A percentile compares a stretch with the other conserved stretches of the same genome.
These are phyloP conservation scores for Dactylellina sp. DNA, from an alignment of 2,329 filamentous ascomycete species.

Conservation along the genomic window DNA sequence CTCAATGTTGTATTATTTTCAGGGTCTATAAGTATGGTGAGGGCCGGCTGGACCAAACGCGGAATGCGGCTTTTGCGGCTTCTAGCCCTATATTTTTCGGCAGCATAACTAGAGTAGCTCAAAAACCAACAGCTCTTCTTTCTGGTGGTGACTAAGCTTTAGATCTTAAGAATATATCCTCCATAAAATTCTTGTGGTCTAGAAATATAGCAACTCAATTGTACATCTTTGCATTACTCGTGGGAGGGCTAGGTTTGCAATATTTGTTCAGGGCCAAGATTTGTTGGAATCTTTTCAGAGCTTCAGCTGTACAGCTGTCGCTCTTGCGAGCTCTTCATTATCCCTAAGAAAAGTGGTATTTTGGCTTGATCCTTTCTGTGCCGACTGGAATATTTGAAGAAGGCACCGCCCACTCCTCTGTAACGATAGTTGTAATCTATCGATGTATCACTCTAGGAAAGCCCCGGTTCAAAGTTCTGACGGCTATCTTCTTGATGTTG, in stretches of 20 bases:
- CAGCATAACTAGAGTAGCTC: slow-evolving; percentile 15
- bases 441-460: no score
- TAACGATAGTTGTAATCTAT: no score
- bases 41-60: no score
- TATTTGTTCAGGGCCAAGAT: not conserved
- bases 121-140: not conserved
- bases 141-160: slow-evolving; percentile 8
- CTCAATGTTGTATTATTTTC: not conserved
- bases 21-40: no score
- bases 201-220: not conserved
- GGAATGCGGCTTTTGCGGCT: no score
- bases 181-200: not conserved
- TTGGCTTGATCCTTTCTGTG: no score
- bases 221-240: not conserved
- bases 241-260: not conserved
- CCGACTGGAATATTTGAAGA: no score
- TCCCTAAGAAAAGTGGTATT: not conserved
- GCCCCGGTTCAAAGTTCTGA: no score
- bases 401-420: no score
- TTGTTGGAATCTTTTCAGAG: slow-evolving; percentile 18
- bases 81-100: not conserved
- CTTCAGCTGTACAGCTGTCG: slow-evolving; percentile 4
- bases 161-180: slow-evolving; percentile 5
- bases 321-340: slow-evolving; percentile 20
- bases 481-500: no score